A percentile compares a stretch with the other conserved stretches of the same genome.
Conservation (phyloP, 148 eudicot genomes). For the Rhododendron henanense region DNA sequence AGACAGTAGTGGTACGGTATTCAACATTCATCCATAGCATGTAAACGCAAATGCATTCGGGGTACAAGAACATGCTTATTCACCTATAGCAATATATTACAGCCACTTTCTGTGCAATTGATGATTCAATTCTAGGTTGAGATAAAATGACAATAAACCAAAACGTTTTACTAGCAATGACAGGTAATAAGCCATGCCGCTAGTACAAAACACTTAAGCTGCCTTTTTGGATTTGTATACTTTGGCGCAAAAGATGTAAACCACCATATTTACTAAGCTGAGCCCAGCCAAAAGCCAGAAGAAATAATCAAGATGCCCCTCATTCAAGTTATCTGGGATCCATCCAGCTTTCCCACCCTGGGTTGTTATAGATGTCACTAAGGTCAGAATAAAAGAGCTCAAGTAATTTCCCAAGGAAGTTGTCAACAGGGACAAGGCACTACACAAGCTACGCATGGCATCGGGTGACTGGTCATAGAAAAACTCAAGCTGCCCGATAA, state of each 20-base stretch:
- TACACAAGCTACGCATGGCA: conserved; percentile 51
- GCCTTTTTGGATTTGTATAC: conserved; percentile 36
- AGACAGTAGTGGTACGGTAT: background rate
- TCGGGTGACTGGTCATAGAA: conserved; percentile 60
- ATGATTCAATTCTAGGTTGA: background rate
- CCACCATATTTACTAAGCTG: conserved; percentile 40
- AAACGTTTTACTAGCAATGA: background rate
- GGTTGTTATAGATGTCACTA: conserved; percentile 38
- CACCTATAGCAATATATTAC: background rate
- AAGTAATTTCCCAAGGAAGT: conserved; percentile 45
- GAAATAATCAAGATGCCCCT: conserved; percentile 51
- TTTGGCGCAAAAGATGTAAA: conserved; percentile 41
- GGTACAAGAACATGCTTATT: background rate
- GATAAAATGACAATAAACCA: background rate
- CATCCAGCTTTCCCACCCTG: conserved; percentile 37
- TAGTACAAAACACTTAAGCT: conserved; percentile 3
- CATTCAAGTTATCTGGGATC: conserved; percentile 52
- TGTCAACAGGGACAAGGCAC: conserved; percentile 41
- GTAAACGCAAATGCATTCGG: background rate
- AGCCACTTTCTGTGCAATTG: background rate
- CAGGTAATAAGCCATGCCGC: background rate
- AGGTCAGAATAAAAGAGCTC: conserved; percentile 52
- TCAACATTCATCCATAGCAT: background rate
- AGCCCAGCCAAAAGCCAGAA: conserved; percentile 55
- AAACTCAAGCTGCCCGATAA: conserved; percentile 51